Conservation (phyloP, 2,329 filamentous ascomycete species). For the Lojkania enalia region DNA sequence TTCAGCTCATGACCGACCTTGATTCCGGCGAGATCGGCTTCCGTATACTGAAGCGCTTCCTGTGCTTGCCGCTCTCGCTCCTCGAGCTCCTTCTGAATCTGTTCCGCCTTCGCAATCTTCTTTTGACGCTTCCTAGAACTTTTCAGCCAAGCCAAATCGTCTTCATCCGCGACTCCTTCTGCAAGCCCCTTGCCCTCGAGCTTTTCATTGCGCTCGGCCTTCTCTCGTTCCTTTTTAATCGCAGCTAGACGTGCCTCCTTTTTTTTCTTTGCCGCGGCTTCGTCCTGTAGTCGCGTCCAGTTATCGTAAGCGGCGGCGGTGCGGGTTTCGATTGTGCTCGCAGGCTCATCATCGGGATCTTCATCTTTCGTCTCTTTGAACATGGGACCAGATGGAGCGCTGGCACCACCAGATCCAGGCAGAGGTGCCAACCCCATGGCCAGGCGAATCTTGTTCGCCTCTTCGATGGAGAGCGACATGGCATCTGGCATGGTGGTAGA, state of each 20-base stretch:
- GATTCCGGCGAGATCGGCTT: constrained; percentile 84
- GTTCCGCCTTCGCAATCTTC: constrained; percentile 76
- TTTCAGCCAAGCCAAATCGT: constrained; percentile 84
- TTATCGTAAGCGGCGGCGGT: constrained; percentile 75
- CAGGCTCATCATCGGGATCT: constrained; percentile 67
- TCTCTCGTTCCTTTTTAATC: constrained; percentile 84
- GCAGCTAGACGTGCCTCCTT: constrained; percentile 80
- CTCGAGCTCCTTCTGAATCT: constrained; percentile 73
- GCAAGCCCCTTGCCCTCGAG: constrained; percentile 84
- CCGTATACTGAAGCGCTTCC: constrained; percentile 70
- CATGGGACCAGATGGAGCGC: constrained; percentile 55
- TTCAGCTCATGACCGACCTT: constrained; percentile 87
- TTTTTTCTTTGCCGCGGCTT: constrained; percentile 70
- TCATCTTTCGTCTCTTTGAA: constrained; percentile 59
- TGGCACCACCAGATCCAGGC: constrained; percentile 68
- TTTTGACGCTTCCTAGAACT: constrained; percentile 83
- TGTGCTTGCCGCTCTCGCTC: constrained; percentile 69
- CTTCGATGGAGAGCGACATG: constrained; percentile 65
- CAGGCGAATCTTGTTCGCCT: constrained; percentile 88
- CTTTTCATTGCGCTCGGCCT: constrained; percentile 72
- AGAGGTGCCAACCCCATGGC: constrained; percentile 89
- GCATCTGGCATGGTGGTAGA: constrained; percentile 32
- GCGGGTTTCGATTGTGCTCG: constrained; percentile 82
- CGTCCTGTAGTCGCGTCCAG: constrained; percentile 70
- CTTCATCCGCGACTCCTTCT: constrained; percentile 69